phyloP scores from a whole-genome alignment of 176 grass and related monocot genomes.

The Oryza rufipogon region DNA sequence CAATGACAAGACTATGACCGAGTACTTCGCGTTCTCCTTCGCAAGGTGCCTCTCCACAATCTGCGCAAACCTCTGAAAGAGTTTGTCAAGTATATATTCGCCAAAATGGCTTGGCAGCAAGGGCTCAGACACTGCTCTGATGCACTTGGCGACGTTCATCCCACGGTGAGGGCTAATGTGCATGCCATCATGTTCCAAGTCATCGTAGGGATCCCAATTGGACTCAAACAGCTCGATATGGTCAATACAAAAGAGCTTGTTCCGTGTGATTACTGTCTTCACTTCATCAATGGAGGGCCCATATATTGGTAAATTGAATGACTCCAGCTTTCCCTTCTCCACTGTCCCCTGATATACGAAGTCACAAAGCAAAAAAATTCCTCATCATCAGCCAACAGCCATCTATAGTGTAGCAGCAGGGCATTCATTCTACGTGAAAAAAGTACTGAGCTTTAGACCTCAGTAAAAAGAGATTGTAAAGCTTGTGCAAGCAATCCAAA shows the following conservation, averaged over 20 bases:
- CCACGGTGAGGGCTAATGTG: background rate
- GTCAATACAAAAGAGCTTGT: slow-evolving; percentile 35
- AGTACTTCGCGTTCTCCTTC: background rate
- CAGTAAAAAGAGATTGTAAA: background rate
- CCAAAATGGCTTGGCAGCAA: slow-evolving; percentile 25
- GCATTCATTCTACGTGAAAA: too few species aligned
- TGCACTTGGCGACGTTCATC: slow-evolving; percentile 26
- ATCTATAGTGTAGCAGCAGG: too few species aligned
- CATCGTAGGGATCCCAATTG: slow-evolving; percentile 38
- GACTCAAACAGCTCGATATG: slow-evolving; percentile 27
- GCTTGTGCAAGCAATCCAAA: background rate
- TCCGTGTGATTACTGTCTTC: background rate
- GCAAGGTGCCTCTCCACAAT: background rate
- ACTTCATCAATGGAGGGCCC: slow-evolving; percentile 49
- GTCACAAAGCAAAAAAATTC: background rate
- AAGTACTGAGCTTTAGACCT: background rate
- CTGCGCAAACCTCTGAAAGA: slow-evolving; percentile 7
- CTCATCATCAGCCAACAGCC: too few species aligned
- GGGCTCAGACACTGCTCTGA: slow-evolving; percentile 33
- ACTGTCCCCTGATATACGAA: slow-evolving; percentile 34
- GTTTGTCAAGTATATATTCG: slow-evolving; percentile 29
- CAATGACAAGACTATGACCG: background rate
- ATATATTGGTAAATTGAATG: slow-evolving; percentile 52
- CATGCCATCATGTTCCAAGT: background rate
- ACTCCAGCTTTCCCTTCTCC: slow-evolving; percentile 43